These are phyloP conservation scores for Globisporangium carolinianum DNA, from an alignment of 352 stramenopile species.

Conservation along the genomic window DNA sequence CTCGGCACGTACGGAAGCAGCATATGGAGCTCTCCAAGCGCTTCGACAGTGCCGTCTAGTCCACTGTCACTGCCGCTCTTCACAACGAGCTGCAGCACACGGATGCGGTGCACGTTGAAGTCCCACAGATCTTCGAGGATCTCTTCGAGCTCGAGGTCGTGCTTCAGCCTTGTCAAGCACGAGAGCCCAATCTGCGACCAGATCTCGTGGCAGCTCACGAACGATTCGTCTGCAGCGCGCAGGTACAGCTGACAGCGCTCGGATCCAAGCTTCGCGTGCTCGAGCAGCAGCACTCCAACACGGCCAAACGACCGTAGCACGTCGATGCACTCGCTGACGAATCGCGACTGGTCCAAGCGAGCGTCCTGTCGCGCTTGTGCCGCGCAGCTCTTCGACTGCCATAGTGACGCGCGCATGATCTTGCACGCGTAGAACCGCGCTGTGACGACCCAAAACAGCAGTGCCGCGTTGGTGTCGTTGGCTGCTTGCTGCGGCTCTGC, in stretches of 20 bases:
- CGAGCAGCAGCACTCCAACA: slow-evolving; percentile 52
- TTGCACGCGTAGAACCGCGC: slow-evolving; percentile 53
- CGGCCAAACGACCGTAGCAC: slow-evolving; percentile 68
- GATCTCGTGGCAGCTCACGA: slow-evolving; percentile 35
- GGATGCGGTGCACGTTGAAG: slow-evolving; percentile 60
- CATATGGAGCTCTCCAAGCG: slow-evolving; percentile 68
- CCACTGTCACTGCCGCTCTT: slow-evolving; percentile 6
- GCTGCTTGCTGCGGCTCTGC: slow-evolving; percentile 1
- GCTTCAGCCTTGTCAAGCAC: slow-evolving; percentile 58
- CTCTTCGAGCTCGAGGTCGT: slow-evolving; percentile 58
- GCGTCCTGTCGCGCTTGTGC: background rate
- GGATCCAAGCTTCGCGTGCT: slow-evolving; percentile 40
- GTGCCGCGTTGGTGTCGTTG: background rate
- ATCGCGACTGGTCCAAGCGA: slow-evolving; percentile 17
- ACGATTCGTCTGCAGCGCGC: slow-evolving; percentile 40
- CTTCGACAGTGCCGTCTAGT: slow-evolving; percentile 24
- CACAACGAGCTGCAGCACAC: slow-evolving; percentile 31
- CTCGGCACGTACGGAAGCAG: slow-evolving; percentile 52
- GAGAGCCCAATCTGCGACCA: slow-evolving; percentile 64
- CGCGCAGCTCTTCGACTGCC: slow-evolving; percentile 21
- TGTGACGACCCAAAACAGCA: slow-evolving; percentile 22
- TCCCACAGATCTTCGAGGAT: slow-evolving; percentile 78
- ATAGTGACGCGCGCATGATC: slow-evolving; percentile 51
- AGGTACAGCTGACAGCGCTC: slow-evolving; percentile 52
- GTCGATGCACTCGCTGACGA: slow-evolving; percentile 60